These are phyloP conservation scores for Oidiodendron maius DNA, from an alignment of 495 filamentous ascomycete genomes.

Conservation along the genomic window DNA sequence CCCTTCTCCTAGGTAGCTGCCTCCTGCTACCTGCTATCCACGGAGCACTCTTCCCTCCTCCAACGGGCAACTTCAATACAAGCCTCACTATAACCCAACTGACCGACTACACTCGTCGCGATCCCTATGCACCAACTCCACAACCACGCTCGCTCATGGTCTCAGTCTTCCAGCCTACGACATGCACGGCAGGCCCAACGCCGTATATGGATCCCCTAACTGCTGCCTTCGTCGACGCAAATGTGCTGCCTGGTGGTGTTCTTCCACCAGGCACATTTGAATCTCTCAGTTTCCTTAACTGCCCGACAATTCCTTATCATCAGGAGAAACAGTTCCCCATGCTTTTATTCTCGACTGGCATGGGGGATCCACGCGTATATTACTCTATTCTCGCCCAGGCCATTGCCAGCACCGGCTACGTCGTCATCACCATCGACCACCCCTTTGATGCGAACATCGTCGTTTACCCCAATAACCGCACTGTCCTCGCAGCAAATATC, in stretches of 20 bases:
- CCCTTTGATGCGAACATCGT: slow-evolving; percentile 42
- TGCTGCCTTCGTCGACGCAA: not conserved
- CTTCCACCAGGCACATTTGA: not conserved
- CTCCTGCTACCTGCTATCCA: not conserved
- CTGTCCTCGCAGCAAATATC: slow-evolving; percentile 3
- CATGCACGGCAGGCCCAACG: not conserved
- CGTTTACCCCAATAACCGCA: slow-evolving; percentile 37
- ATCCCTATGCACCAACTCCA: slow-evolving; percentile 29
- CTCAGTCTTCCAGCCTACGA: slow-evolving; percentile 29
- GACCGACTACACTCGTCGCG: slow-evolving; percentile 27
- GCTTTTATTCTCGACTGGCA: slow-evolving; percentile 36
- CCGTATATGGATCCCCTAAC: not conserved
- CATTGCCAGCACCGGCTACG: slow-evolving; percentile 43
- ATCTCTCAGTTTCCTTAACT: not conserved
- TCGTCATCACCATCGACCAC: slow-evolving; percentile 42
- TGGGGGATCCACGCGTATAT: slow-evolving; percentile 25
- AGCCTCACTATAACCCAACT: slow-evolving; percentile 18
- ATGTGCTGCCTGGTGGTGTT: not conserved
- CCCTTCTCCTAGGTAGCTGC: not conserved
- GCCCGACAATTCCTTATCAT: not conserved
- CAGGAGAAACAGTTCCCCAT: slow-evolving; percentile 13
- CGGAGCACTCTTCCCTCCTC: slow-evolving; percentile 8
- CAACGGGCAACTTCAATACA: slow-evolving; percentile 23
- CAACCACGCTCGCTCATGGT: slow-evolving; percentile 29
- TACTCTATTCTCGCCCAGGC: slow-evolving; percentile 38